phyloP scores from a whole-genome alignment of 805 yeast species.

The Saccharomycopsis babjevae region DNA sequence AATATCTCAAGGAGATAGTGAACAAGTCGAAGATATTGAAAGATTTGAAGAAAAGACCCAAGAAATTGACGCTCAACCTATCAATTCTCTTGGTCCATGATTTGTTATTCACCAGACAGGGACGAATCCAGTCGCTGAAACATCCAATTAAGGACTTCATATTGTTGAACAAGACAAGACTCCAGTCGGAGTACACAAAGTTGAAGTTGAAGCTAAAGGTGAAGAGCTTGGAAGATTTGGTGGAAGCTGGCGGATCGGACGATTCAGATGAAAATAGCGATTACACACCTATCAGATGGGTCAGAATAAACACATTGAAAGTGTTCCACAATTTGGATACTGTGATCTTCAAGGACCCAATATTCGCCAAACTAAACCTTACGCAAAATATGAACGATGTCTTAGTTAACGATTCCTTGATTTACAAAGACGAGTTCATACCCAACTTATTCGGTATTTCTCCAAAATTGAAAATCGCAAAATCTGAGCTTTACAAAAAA shows the following conservation, averaged over 20 bases:
- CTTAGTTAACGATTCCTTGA: conserved; percentile 34
- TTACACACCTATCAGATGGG: conserved; percentile 72
- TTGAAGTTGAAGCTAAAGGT: conserved; percentile 67
- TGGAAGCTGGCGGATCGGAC: conserved; percentile 28
- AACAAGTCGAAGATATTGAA: conserved; percentile 56
- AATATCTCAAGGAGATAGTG: conserved; percentile 52
- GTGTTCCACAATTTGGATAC: conserved; percentile 25
- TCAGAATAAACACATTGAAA: conserved; percentile 60
- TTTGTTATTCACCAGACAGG: conserved; percentile 59
- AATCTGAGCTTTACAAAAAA: conserved; percentile 53
- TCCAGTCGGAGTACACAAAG: conserved; percentile 73
- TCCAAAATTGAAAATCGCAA: conserved; percentile 61
- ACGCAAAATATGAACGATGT: neutral
- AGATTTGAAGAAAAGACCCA: conserved; percentile 34
- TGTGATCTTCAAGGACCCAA: conserved; percentile 23
- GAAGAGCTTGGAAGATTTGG: conserved; percentile 39
- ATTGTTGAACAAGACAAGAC: conserved; percentile 65
- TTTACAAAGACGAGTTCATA: conserved; percentile 64
- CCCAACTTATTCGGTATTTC: conserved; percentile 75
- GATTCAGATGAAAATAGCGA: conserved; percentile 30
- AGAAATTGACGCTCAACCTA: conserved; percentile 41
- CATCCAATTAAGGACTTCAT: conserved; percentile 77
- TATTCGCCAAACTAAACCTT: conserved; percentile 33
- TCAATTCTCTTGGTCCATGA: conserved; percentile 72
- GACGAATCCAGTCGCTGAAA: conserved; percentile 83